Percentiles rank a stretch among this genome's conserved stretches.
Evolutionary conservation across 148 eudicot species (phyloP).

Genomic region (Polygonum aviculare): DNA sequence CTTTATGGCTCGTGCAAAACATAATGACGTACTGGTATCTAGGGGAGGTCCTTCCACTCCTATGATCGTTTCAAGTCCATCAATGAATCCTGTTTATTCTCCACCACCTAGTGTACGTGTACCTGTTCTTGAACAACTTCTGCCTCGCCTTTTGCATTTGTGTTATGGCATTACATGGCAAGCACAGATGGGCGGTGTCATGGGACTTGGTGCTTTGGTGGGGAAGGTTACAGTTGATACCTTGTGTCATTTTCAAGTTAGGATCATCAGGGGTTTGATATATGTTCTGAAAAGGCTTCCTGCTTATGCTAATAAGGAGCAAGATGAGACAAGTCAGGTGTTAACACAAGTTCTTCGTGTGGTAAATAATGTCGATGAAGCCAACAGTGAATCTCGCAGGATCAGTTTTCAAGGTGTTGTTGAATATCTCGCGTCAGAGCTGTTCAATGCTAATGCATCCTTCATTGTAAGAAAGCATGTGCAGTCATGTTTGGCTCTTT

Average conservation of each 20-base stretch:
- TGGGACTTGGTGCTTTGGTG: slow-evolving; percentile 88
- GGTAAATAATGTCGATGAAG: slow-evolving; percentile 96
- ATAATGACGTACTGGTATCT: slow-evolving; percentile 58
- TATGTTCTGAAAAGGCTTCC: slow-evolving; percentile 96
- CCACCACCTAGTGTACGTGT: slow-evolving; percentile 92
- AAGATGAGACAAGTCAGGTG: slow-evolving; percentile 95
- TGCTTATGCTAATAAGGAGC: slow-evolving; percentile 80
- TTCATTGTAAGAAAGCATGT: slow-evolving; percentile 82
- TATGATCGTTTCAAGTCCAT: slow-evolving; percentile 95
- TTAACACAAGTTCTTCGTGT: slow-evolving; percentile 91
- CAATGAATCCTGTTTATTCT: slow-evolving; percentile 93
- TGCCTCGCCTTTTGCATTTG: slow-evolving; percentile 87
- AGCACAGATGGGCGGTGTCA: slow-evolving; percentile 93
- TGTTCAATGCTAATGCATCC: slow-evolving; percentile 79
- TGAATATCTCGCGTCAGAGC: slow-evolving; percentile 83
- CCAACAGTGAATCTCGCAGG: slow-evolving; percentile 85
- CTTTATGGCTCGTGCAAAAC: slow-evolving; percentile 68
- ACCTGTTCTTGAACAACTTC: slow-evolving; percentile 88
- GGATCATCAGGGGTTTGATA: slow-evolving; percentile 67
- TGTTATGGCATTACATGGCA: slow-evolving; percentile 97
- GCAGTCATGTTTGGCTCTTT: slow-evolving; percentile 89
- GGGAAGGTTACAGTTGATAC: slow-evolving; percentile 96
- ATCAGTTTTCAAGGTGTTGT: slow-evolving; percentile 92
- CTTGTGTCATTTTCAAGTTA: slow-evolving; percentile 72
- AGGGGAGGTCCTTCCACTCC: slow-evolving; percentile 94